Evolutionary conservation across 2,329 filamentous ascomycete genomes (phyloP), one percentile per base, ranked within the genome.

Genomic region (Gaeumannomyces sp.): DNA sequence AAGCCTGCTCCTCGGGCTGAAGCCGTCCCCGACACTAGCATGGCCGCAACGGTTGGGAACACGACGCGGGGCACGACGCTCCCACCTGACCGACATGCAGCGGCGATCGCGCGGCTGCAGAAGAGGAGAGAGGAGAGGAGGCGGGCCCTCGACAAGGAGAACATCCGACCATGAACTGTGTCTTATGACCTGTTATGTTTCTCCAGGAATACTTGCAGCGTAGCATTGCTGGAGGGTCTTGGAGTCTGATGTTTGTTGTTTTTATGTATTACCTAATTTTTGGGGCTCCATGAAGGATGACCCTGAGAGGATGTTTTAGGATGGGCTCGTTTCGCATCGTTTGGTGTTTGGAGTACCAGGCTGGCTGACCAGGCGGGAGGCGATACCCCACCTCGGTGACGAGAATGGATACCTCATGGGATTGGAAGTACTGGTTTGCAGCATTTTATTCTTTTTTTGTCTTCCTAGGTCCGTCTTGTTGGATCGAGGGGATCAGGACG

Each of bases 41-140:
- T 69, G 35, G 71, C 77, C 33, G 72, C 75, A 63, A 67, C 74
- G 33, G 75, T 72, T 28, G 80, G 79, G 62, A 62, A 76, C 31
- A 73, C 76, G 6, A 76, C 79, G 5, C 79, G 78, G 65, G 77
- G 78, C 28, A 74, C 73, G 13, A 14, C 68, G 2, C 70, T 86
- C 16, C 77, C 84, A 11, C 79, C 81, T 4, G 81, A 83, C 62
- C 77, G 85, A 45, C 77, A 78, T 60, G 81, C 82, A 8, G 84
- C 83, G 1, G 84, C 83, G 14, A 76, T 84, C 63, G 84, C 83
- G 58, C 76, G 83, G 10, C 79, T 87, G 19, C 80, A 85, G 72
- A 78, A 80, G 72, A 79, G 82, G 70, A 81, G 79, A 71, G 78
- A 79, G n/a, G 80, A 85, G 72, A 82, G 82, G 71, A 77, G 76